Evolutionary conservation across 495 filamentous ascomycete genomes (phyloP).

Genomic region (Xylaria flabelliformis): DNA sequence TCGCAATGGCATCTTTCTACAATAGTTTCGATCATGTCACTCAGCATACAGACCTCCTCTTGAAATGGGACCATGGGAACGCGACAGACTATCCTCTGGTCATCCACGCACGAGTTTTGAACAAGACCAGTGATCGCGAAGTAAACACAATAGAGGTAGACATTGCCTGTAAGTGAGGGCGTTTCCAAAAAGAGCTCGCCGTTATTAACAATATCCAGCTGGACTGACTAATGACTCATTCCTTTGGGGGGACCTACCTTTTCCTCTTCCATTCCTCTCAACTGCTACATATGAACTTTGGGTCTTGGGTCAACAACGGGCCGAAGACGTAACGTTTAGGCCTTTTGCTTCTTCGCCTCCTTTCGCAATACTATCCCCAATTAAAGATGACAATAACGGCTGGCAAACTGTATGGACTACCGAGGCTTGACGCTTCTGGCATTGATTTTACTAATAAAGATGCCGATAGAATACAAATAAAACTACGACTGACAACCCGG

Average conservation of each 20-base stretch:
- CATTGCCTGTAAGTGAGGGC: conserved; percentile 39
- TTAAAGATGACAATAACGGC: conserved; percentile 24
- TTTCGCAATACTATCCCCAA: conserved; percentile 29
- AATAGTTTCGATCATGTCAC: conserved; percentile 39
- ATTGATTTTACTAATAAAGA: conserved; percentile 14
- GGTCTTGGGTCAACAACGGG: conserved; percentile 33
- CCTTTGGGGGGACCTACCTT: conserved; percentile 45
- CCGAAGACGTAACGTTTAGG: conserved; percentile 15
- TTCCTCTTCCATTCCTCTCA: conserved; percentile 45
- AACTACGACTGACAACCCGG: conserved; percentile 30
- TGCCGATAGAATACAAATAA: conserved; percentile 25
- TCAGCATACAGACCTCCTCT: conserved; percentile 31
- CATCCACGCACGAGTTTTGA: conserved; percentile 43
- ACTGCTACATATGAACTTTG: conserved; percentile 49
- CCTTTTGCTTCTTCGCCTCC: conserved; percentile 31
- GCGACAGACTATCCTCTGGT: conserved; percentile 39
- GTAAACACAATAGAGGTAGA: conserved; percentile 43
- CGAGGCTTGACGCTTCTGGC: background rate
- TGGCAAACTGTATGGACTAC: conserved; percentile 12
- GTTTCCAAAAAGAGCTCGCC: background rate
- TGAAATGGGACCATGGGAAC: conserved; percentile 42
- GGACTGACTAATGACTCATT: conserved; percentile 40
- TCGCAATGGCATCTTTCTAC: conserved; percentile 33
- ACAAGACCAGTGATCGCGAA: conserved; percentile 39
- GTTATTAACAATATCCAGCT: conserved; percentile 34